A percentile compares a stretch with the other conserved stretches of the same genome.
These are phyloP conservation scores for Megacollybia marginata DNA, from an alignment of 768 basidiomycete genomes.

Conservation along the genomic window DNA sequence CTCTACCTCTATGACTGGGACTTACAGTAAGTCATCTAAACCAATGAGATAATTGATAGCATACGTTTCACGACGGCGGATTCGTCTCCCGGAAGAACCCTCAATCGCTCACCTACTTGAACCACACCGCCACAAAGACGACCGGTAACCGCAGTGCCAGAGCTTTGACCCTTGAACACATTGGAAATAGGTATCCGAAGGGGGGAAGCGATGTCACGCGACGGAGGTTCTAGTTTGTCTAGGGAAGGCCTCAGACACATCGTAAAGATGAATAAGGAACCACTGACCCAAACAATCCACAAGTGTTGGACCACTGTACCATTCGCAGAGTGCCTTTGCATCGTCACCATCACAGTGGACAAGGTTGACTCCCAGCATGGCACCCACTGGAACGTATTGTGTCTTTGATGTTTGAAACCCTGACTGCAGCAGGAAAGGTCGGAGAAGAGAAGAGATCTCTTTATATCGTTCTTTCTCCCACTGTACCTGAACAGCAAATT, in stretches of 20 bases:
- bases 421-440: slow-evolving; percentile 78
- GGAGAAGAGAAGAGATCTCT: slow-evolving; percentile 68
- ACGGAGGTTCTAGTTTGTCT: slow-evolving; percentile 81
- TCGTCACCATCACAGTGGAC: slow-evolving; percentile 40
- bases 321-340: slow-evolving; percentile 41
- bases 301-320: slow-evolving; percentile 86
- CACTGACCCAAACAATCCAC: slow-evolving; percentile 71
- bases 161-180: slow-evolving; percentile 85
- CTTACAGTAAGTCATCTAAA: not conserved
- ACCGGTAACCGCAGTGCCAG: slow-evolving; percentile 74
- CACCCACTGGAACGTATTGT: slow-evolving; percentile 82
- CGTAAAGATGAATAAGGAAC: not conserved
- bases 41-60: slow-evolving; percentile 4
- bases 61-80: slow-evolving; percentile 69
- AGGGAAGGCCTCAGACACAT: not conserved
- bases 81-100: slow-evolving; percentile 91
- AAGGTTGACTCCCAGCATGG: slow-evolving; percentile 86
- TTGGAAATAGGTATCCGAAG: slow-evolving; percentile 89
- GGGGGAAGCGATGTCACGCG: slow-evolving; percentile 67
- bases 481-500: slow-evolving; percentile 50
- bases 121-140: slow-evolving; percentile 82
- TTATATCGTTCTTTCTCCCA: slow-evolving; percentile 84
- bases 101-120: slow-evolving; percentile 84
- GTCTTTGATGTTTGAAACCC: slow-evolving; percentile 80
- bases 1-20: slow-evolving; percentile 78